Evolutionary conservation across 768 basidiomycete genomes (phyloP), one percentile per base, ranked within the genome.

Genomic region (Suillus paluster): DNA sequence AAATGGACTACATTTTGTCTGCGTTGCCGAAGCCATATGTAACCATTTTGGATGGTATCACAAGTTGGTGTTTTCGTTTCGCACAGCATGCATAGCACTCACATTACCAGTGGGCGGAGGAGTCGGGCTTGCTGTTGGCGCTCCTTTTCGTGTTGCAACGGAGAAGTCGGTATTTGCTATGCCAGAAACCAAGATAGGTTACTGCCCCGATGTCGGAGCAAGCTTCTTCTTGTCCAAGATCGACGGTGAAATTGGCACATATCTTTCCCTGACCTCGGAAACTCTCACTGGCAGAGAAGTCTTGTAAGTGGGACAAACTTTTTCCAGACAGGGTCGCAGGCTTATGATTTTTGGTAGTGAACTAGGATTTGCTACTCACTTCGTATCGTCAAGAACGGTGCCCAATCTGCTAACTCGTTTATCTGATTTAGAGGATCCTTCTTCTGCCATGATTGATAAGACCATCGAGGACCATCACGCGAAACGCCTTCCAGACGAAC

Each of bases 141-240:
- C 96, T 4, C 84, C 89, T 0, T 95, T 99, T 77, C 85, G 97
- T 63, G 84, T 99, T 60, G 96, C 96, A 4, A 99, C 97, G 4
- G 95, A 97, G 74, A 91, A 91, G 30, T 97, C 96, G 0, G 62
- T 84, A 1, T 92, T 98, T 73, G 90, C 95, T 7, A 99, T 99
- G 97, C 97, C 97, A 17, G 97, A 99, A 79, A 95, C 92, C 14
- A 92, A 91, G 69, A 95, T 95, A 68, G 92, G 91, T 48, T 94
- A 92, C 71, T 87, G 79, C 65, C 96, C 97, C 33, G 97, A 99
- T 75, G 96, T 99, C 27, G 97, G 97, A 21, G 91, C 90, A 33
- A 95, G 86, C 68, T 92, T 86, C 78, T 96, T 95, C 80, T 79
- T 99, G 55, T 89, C 95, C 41, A 86, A 89, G 65, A 77, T 98